Percentiles rank a stretch among this genome's conserved stretches.
phyloP scores from a whole-genome alignment of 2,329 filamentous ascomycete genomes.

The Aspergillus japonicus region DNA sequence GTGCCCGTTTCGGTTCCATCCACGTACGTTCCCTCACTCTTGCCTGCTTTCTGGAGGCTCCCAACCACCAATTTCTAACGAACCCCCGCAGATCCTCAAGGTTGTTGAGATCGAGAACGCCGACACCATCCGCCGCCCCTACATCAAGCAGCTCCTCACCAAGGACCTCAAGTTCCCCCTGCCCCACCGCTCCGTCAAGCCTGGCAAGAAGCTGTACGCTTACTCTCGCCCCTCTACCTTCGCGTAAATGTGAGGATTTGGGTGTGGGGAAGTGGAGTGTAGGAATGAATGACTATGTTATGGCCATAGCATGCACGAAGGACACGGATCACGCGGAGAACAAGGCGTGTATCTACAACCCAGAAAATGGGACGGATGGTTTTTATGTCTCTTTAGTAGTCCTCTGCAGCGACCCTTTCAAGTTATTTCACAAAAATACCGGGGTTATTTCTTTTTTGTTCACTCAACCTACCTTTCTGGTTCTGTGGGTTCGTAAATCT shows the following conservation, averaged over 20 bases:
- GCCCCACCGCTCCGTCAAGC: slow-evolving; percentile 89
- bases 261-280: slow-evolving; percentile 38
- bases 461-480: neutral
- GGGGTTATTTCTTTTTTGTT: slow-evolving; percentile 31
- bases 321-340: slow-evolving; percentile 36
- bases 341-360: slow-evolving; percentile 37
- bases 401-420: slow-evolving; percentile 41
- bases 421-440: slow-evolving; percentile 42
- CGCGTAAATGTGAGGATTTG: slow-evolving; percentile 67
- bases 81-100: slow-evolving; percentile 75
- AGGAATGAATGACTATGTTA: slow-evolving; percentile 44
- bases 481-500: neutral
- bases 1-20: slow-evolving; percentile 95
- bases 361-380: slow-evolving; percentile 36
- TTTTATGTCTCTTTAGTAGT: slow-evolving; percentile 40
- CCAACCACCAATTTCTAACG: slow-evolving; percentile 8
- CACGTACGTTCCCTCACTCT: slow-evolving; percentile 67
- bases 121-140: slow-evolving; percentile 93
- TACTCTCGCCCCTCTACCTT: slow-evolving; percentile 94
- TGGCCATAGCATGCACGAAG: slow-evolving; percentile 44
- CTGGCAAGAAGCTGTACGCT: slow-evolving; percentile 86
- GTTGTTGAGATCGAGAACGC: slow-evolving; percentile 95
- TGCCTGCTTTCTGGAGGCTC: neutral
- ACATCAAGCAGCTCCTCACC: slow-evolving; percentile 97
- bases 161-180: slow-evolving; percentile 98